Base-by-base conservation (phyloP, 164 flowering plant species). In the Berberis vulgaris region DNA sequence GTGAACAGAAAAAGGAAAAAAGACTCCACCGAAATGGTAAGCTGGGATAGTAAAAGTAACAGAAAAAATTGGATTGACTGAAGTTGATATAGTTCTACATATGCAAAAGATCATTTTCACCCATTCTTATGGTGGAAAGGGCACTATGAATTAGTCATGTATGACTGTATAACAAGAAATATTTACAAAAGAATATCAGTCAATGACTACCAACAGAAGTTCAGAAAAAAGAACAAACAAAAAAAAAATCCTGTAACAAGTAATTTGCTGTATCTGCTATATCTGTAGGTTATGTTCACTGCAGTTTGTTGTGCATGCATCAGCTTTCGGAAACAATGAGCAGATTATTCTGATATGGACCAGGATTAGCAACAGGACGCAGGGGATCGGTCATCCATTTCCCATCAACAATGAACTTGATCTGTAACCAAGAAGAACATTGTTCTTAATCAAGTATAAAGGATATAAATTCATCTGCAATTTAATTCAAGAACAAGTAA, bases 401-500 rank as follows among this genome's bases (percentile, higher is more conserved):
- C 7, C 98, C 97, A 72, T 93, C 97, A 45, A 93, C 97, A 40
- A 93, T 82, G 67, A 93, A 93, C 69, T 93, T 93, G 65, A 93
- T 80, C 98, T 93, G 88, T 42, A 63, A 41, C 49, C 49, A 57
- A 61, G 53, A 64, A n/a, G 47, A 13, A 11, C 7, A 13, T 43
- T 5, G 10, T 0, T 4, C 44, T 64, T 11, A 43, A 26, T 2
- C 38, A 50, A 6, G 26, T 26, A 26, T 26, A 0, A 26, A 26
- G 26, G 26, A 26, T 26, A 26, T 26, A 26, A 26, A 26, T 26
- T 26, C 26, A 26, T 26, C 26, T 26, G 26, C 26, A 26, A 39
- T 2, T 6, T 12, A 11, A 2, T 10, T 6, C 1, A 6, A 42
- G 10, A 7, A 10, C 6, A 57, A 44, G 52, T 13, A 13, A 43